Evolutionary conservation across 2,329 filamentous ascomycete species (phyloP), one percentile per base, ranked within the genome.

Genomic region (Trichoderma guizhouense): DNA sequence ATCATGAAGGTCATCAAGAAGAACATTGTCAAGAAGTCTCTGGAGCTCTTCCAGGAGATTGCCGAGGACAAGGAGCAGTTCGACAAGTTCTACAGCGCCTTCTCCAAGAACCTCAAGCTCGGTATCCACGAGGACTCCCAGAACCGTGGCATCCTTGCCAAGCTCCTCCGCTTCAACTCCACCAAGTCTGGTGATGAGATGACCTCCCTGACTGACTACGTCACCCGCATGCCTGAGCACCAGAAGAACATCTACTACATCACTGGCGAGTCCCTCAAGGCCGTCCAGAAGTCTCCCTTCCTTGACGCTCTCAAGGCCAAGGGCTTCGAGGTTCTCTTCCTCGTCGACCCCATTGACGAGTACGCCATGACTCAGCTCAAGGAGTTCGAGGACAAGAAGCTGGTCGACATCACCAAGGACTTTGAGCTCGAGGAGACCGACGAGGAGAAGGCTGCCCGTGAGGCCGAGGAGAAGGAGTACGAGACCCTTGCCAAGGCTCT

Each of bases 1-100:
- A 99, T 99, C 90, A 98, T 98, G 96, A 98, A 98, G 93, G 96
- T 98, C 85, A 98, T 98, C 91, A 97, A 97, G 92, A 99, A 99
- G 94, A 99, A 99, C 92, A 97, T 99, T 77, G 95, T 99, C 90
- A 99, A 98, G 95, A 99, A 99, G 93, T 93, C 94, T 76, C 94
- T 99, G 77, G 96, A 99, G 90, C 94, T 99, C 84, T 99, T 99
- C 92, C 90, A 91, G 81, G 96, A 99, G 89, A 99, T 99, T 76
- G 92, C 96, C 73, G 96, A 99, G 90, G 96, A 99, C 87, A 97
- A 97, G 87, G 96, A 99, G 91, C 93, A 98, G 86, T 99, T 99
- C 84, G 96, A 99, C 91, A 99, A 99, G 92, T 99, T 99, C 92
- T 99, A 99, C 92, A 88, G 88, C 81, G 96, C 96, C 80, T 99